Evolutionary conservation across 2,329 filamentous ascomycete genomes (phyloP), one percentile per base, ranked within the genome.

Genomic region (Piedraia hortae): DNA sequence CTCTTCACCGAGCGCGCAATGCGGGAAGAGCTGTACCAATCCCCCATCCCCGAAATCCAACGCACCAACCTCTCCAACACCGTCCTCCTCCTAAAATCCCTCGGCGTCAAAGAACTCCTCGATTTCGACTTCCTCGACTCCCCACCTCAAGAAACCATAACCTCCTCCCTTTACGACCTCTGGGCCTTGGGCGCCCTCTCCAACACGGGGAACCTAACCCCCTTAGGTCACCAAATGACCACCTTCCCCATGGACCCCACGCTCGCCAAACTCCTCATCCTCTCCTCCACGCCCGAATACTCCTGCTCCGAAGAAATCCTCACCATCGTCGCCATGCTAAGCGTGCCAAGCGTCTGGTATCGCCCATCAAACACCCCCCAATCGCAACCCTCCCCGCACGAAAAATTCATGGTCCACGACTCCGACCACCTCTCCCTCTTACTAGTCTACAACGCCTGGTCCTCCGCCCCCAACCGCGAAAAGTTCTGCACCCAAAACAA

Each of bases 51-150:
- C 0, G 85, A 97, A 41, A 93, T 97, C 18, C 85, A 97, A 46
- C 63, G 85, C 10, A 97, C 85, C 0, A 97, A 93, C 36, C 61
- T 97, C 2, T 70, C 77, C 37, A 93, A 93, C 36, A 93, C 80
- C 0, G 82, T 97, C 3, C 56, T 97, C 8, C 62, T 97, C 21
- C 58, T 97, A 20, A 97, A 97, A 41, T 90, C 77, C 0, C 59
- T 97, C 1, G 85, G 85, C 0, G 82, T 97, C 10, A 82, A 75
- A 39, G 80, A 97, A 34, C 54, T 97, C 6, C 50, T 97, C 1
- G 82, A 97, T 43, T 97, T 97, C 39, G 78, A 93, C 43, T 97
- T 97, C 36, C 93, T 97, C 82, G 85, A 97, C 34, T 85, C 85
- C 2, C 85, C 85, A 4, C 85, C 85, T 0, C 85, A 97, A 46